Evolutionary conservation across 192 early-diverging fungal species (phyloP).

Genomic region (Jimgerdemannia lactiflua): DNA sequence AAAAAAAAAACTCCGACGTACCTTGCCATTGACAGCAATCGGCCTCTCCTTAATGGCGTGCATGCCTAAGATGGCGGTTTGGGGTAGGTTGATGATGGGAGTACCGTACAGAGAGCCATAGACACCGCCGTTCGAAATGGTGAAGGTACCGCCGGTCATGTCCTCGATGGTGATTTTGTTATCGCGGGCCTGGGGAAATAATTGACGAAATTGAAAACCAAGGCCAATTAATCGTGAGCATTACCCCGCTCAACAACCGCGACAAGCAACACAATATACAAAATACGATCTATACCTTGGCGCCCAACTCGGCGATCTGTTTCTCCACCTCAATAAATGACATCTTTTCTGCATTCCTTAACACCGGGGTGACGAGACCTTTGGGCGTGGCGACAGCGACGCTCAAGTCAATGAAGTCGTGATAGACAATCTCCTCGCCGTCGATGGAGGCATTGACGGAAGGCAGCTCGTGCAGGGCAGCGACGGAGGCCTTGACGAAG

Average conservation of each 20-base stretch:
- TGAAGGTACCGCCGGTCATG: conserved; percentile 98
- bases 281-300: conserved; percentile 50
- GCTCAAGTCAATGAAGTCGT: conserved; percentile 92
- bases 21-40: conserved; percentile 91
- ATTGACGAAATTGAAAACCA: conserved; percentile 4
- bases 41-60: conserved; percentile 97
- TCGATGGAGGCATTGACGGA: conserved; percentile 95
- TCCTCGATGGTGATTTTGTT: conserved; percentile 98
- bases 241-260: background rate
- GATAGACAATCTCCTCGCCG: conserved; percentile 88
- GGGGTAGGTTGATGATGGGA: conserved; percentile 98
- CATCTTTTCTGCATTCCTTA: conserved; percentile 89
- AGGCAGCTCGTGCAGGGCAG: conserved; percentile 87
- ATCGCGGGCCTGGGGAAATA: conserved; percentile 74
- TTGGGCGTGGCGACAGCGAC: conserved; percentile 99
- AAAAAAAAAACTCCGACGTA: conserved; percentile 23
- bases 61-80: conserved; percentile 98
- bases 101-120: conserved; percentile 98
- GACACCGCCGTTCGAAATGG: conserved; percentile 98
- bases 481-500: conserved; percentile 89
- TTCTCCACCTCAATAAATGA: conserved; percentile 90
- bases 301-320: conserved; percentile 83
- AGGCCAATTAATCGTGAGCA: background rate
- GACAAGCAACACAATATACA: too few relatives aligned
- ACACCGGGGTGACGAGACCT: conserved; percentile 95